Evolutionary conservation across 2,329 filamentous ascomycete genomes (phyloP).

Genomic region (Bisporella sp.): DNA sequence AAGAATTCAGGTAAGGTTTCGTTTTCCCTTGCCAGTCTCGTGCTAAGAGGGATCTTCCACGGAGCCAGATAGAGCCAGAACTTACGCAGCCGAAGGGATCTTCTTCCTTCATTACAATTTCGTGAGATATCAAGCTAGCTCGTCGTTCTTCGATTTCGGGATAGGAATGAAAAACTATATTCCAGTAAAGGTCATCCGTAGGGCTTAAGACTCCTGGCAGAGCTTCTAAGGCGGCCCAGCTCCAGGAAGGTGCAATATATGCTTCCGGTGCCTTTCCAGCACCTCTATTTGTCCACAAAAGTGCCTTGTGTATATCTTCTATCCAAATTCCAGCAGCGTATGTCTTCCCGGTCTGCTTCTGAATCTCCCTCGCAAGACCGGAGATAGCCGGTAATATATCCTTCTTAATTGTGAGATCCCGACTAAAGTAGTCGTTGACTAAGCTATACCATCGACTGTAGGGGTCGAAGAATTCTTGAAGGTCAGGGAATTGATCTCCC

Average conservation of each 20-base stretch:
- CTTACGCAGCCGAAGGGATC: too few relatives aligned
- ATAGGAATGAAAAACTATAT: too few relatives aligned
- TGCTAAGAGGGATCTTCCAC: too few relatives aligned
- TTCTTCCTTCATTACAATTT: too few relatives aligned
- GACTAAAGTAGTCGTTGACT: neutral
- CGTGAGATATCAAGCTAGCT: too few relatives aligned
- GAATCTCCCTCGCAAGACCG: constrained; percentile 4
- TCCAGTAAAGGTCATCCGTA: too few relatives aligned
- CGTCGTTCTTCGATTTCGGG: too few relatives aligned
- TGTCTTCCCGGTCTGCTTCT: neutral
- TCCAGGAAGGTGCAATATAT: neutral
- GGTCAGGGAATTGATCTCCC: neutral
- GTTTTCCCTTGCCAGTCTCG: too few relatives aligned
- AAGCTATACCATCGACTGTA: constrained; percentile 1
- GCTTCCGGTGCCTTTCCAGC: neutral
- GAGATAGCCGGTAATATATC: constrained; percentile 5
- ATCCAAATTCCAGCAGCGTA: constrained; percentile 7
- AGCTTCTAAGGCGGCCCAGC: neutral
- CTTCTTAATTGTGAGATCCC: neutral
- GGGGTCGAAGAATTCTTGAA: neutral
- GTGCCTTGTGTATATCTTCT: constrained; percentile 7
- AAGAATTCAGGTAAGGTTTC: too few relatives aligned
- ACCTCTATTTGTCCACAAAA: constrained; percentile 3
- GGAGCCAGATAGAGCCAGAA: too few relatives aligned
- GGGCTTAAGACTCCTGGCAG: too few relatives aligned